These are phyloP conservation scores for Pythium monospermum DNA, from an alignment of 352 stramenopile species.

Conservation along the genomic window DNA sequence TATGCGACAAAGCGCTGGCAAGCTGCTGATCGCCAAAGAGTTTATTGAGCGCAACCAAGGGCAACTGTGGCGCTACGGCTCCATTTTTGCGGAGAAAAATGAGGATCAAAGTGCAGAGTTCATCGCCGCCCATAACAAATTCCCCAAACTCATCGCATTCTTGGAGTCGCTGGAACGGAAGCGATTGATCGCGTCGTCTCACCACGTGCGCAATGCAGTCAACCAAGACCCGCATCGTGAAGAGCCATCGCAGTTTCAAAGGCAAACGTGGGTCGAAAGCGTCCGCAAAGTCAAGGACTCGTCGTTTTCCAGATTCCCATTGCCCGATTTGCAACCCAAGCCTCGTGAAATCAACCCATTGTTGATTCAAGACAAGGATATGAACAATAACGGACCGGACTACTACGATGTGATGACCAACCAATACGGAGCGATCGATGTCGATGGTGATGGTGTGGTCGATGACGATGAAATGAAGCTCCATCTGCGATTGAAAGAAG, in stretches of 20 bases:
- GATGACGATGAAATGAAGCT: constrained; percentile 65
- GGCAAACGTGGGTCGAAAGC: constrained; percentile 61
- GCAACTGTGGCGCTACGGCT: constrained; percentile 57
- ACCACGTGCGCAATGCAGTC: constrained; percentile 31
- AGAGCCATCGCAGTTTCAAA: constrained; percentile 7
- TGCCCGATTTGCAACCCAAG: constrained; percentile 45
- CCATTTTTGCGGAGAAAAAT: constrained; percentile 58
- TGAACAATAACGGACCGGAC: constrained; percentile 5
- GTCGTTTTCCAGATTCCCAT: constrained; percentile 35
- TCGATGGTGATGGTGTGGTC: constrained; percentile 56
- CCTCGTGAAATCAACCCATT: constrained; percentile 17
- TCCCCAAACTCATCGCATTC: constrained; percentile 56
- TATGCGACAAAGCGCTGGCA: constrained; percentile 48
- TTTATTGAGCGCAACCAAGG: constrained; percentile 67
- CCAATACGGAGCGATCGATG: constrained; percentile 46
- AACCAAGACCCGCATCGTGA: constrained; percentile 12
- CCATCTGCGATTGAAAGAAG: constrained; percentile 39
- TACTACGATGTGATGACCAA: constrained; percentile 30
- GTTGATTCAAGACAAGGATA: constrained; percentile 12
- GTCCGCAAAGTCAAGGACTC: constrained; percentile 42
- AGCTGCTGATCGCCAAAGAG: constrained; percentile 59
- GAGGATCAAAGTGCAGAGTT: constrained; percentile 53
- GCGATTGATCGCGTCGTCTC: constrained; percentile 51
- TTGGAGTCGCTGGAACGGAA: constrained; percentile 57
- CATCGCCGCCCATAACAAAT: constrained; percentile 61